phyloP scores from a whole-genome alignment of 768 basidiomycete genomes.

The Suillus placidus region DNA sequence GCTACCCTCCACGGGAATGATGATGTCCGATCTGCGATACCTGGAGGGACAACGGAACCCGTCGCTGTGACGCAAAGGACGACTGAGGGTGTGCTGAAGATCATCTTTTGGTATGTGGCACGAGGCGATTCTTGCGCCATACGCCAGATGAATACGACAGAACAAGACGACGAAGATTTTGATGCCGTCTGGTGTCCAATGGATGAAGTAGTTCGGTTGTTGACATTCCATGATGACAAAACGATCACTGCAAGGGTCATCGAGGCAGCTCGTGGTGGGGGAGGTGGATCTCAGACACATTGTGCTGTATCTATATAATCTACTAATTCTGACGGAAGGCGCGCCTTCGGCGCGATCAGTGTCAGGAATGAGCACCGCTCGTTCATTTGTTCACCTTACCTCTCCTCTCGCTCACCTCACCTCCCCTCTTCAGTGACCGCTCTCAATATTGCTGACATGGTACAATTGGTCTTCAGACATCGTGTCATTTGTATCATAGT shows the following conservation, averaged over 20 bases:
- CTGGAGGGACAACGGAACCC: conserved; percentile 33
- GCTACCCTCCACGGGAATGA: conserved; percentile 49
- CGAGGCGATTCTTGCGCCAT: conserved; percentile 31
- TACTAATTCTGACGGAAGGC: not conserved
- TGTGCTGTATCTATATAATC: not conserved
- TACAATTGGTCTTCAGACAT: too few relatives aligned
- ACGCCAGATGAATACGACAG: conserved; percentile 42
- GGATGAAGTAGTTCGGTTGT: conserved; percentile 35
- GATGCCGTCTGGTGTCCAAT: conserved; percentile 41
- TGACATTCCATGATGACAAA: conserved; percentile 43
- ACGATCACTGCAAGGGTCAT: not conserved
- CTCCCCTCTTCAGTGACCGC: too few relatives aligned
- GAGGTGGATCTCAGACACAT: not conserved
- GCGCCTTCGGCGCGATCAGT: not conserved
- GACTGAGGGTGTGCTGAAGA: conserved; percentile 39
- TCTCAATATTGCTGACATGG: too few relatives aligned
- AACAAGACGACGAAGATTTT: conserved; percentile 47
- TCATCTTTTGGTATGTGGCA: conserved; percentile 57
- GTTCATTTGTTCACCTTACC: too few relatives aligned
- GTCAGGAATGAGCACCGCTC: not conserved
- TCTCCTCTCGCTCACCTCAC: too few relatives aligned
- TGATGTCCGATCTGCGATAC: conserved; percentile 27
- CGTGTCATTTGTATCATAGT: too few relatives aligned
- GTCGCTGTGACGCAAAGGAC: conserved; percentile 38
- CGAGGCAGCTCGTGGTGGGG: conserved; percentile 1